These are phyloP conservation scores for Annulohypoxylon nitens DNA, from an alignment of 495 filamentous ascomycete genomes.

Conservation along the genomic window DNA sequence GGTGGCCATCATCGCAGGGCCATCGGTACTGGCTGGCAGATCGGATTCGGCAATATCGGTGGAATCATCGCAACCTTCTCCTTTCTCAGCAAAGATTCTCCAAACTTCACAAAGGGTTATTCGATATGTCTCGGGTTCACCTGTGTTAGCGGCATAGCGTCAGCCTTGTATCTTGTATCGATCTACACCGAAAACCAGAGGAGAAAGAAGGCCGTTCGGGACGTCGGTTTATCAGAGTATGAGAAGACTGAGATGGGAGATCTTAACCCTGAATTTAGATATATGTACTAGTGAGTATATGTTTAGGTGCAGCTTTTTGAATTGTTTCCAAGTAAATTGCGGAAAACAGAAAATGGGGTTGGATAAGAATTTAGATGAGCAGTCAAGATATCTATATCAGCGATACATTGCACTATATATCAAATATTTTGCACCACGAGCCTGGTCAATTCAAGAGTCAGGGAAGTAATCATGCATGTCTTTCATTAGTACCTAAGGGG, in stretches of 20 bases:
- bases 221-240: conserved; percentile 73
- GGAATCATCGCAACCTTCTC: conserved; percentile 91
- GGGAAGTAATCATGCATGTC: neutral
- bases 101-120: conserved; percentile 80
- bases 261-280: conserved; percentile 73
- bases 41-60: conserved; percentile 94
- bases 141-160: conserved; percentile 72
- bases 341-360: neutral
- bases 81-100: conserved; percentile 79
- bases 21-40: conserved; percentile 88
- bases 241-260: conserved; percentile 82
- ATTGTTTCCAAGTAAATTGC: neutral
- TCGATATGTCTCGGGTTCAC: conserved; percentile 82
- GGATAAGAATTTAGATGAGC: neutral
- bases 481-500: neutral
- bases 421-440: neutral
- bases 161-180: conserved; percentile 70
- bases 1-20: conserved; percentile 86
- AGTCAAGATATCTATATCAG: neutral
- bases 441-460: neutral
- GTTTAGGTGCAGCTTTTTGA: neutral
- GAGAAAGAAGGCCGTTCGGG: conserved; percentile 64
- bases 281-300: conserved; percentile 59
- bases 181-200: conserved; percentile 75
- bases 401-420: neutral